phyloP scores from a whole-genome alignment of 495 filamentous ascomycete genomes.

The Alectoria sarmentosa region DNA sequence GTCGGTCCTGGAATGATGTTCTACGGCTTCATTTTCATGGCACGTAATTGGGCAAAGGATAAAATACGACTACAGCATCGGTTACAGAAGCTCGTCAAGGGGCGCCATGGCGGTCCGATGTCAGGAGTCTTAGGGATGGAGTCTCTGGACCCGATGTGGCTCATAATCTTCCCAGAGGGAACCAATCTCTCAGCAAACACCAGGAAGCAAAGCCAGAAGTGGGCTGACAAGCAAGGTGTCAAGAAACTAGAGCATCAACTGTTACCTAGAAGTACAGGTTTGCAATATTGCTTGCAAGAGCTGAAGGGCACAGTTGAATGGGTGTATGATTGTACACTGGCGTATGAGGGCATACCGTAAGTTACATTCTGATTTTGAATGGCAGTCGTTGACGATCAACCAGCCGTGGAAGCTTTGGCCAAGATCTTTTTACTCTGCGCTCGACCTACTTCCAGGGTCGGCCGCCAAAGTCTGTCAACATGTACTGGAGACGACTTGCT shows the following conservation, averaged over 20 bases:
- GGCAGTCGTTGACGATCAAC: constrained; percentile 16
- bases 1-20: constrained; percentile 62
- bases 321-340: constrained; percentile 63
- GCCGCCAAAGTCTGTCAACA: constrained; percentile 62
- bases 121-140: constrained; percentile 41
- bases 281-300: constrained; percentile 58
- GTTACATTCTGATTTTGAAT: constrained; percentile 24
- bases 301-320: constrained; percentile 53
- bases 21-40: constrained; percentile 64
- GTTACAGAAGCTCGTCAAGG: constrained; percentile 49
- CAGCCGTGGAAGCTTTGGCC: constrained; percentile 54
- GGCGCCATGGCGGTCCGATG: constrained; percentile 42
- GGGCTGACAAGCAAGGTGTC: constrained; percentile 48
- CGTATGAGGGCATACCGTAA: constrained; percentile 63
- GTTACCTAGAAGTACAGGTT: constrained; percentile 56
- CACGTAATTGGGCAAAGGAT: constrained; percentile 59
- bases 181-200: constrained; percentile 59
- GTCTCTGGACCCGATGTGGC: constrained; percentile 54
- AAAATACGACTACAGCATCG: constrained; percentile 53
- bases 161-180: constrained; percentile 63
- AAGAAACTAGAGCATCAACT: constrained; percentile 48
- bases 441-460: constrained; percentile 57
- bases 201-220: constrained; percentile 45
- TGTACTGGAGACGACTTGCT: constrained; percentile 60
- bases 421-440: constrained; percentile 60